Base-by-base conservation (phyloP, 768 basidiomycete species). In the Filobasidium floriforme region DNA sequence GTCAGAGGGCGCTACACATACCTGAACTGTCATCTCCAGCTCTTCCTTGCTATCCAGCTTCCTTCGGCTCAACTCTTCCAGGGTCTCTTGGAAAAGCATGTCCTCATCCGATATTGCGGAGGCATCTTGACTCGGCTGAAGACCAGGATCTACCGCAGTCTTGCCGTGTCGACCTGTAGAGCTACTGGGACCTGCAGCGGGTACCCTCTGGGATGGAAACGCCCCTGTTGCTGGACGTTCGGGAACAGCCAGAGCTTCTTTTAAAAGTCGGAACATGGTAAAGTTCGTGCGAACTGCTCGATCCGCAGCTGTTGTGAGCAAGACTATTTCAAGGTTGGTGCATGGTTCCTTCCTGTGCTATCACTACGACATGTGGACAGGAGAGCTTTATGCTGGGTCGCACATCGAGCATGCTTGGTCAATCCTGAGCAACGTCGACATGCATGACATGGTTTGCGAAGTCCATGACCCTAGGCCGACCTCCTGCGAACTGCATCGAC, bases 251-350 rank as follows among this genome's bases (percentile, higher is more conserved):
- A 75, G 74, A 43, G 75, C 70, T 44, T 73, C 75, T 67, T 73
- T 75, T 57, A 74, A 67, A 51, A 77, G 71, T 61, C 74, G 75
- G 73, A 77, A 77, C 76, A 77, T 77, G 57, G 32, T 67, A 52
- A 1, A 29, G 10, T 44, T 51, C 5, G 18, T 18, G 12, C 46
- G 7, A n/a, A 6, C 26, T 57, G 32, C 32, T 37, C 32, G 9
- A 37, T 37, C 32, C 32, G n/a, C 32, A 37, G 32, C 32, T 37
- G 9, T 37, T 37, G 32, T 37, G 32, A 37, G 32, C 32, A 37
- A 37, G 32, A 37, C 32, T 37, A 37, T 37, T 9, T 37, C 32
- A 37, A 37, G 32, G 32, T 37, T 37, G 32, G 9, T 37, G 3
- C 32, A 37, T 37, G 32, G 4, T 9, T 3, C 32, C 32, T 37